phyloP scores from a whole-genome alignment of 108 stramenopile species.

The Pinguiococcus pyrenoidosus region DNA sequence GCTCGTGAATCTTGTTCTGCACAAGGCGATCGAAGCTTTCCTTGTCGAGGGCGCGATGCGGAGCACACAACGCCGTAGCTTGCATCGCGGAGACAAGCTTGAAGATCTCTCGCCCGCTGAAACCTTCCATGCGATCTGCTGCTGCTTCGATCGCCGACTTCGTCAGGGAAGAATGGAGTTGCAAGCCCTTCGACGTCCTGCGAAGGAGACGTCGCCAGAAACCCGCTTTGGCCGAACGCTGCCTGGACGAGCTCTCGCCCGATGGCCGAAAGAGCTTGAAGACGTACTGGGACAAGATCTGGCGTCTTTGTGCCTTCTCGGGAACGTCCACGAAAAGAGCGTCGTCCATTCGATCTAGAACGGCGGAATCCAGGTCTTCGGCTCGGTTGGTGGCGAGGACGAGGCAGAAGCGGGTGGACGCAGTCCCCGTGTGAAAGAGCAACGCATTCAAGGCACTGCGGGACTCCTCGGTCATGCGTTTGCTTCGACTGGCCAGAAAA shows the following conservation, averaged over 20 bases:
- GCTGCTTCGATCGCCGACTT: constrained; percentile 20
- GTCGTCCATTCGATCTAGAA: constrained; percentile 64
- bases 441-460: constrained; percentile 65
- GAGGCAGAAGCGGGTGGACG: constrained; percentile 59
- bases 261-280: constrained; percentile 33
- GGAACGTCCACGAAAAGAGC: constrained; percentile 51
- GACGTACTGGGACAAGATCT: constrained; percentile 47
- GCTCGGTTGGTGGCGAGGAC: constrained; percentile 61
- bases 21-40: too few species aligned
- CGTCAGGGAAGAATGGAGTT: too few species aligned
- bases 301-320: constrained; percentile 29
- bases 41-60: too few species aligned
- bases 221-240: constrained; percentile 3
- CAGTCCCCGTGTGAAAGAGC: constrained; percentile 61
- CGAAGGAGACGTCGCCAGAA: constrained; percentile 21
- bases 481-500: constrained; percentile 50
- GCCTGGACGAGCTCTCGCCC: constrained; percentile 5
- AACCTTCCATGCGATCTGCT: constrained; percentile 33
- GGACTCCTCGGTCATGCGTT: constrained; percentile 27
- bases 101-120: constrained; percentile 51
- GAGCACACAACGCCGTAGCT: too few species aligned
- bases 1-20: too few species aligned
- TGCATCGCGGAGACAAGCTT: constrained; percentile 53
- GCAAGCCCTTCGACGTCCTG: constrained; percentile 34
- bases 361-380: constrained; percentile 57